These are phyloP conservation scores for Cordyceps tenuipes DNA, from an alignment of 2,329 filamentous ascomycete species.

Conservation along the genomic window DNA sequence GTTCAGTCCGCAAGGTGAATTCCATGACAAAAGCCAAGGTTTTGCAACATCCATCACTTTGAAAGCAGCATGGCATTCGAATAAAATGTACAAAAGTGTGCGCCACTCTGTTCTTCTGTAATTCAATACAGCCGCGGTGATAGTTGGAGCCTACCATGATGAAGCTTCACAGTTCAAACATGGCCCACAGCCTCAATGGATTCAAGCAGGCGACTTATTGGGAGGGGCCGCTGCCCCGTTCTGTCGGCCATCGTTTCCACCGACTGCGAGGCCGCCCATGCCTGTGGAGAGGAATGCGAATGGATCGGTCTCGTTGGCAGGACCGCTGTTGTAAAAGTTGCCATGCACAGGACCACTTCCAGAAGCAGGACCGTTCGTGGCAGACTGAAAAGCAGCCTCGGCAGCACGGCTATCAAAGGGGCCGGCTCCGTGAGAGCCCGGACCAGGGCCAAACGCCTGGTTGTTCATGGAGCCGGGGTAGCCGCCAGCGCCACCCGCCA, in stretches of 20 bases:
- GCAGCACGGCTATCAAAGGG: conserved; percentile 90
- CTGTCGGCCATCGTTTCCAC: conserved; percentile 54
- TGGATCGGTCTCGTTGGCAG: conserved; percentile 61
- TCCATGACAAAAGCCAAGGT: background rate
- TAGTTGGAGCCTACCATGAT: background rate
- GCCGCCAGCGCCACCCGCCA: conserved; percentile 59
- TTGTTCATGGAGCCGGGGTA: conserved; percentile 78
- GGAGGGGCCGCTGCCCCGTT: conserved; percentile 50
- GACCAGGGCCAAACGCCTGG: conserved; percentile 63
- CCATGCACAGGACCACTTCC: conserved; percentile 59
- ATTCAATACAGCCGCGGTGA: background rate
- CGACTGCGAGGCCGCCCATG: conserved; percentile 64
- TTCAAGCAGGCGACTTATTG: conserved; percentile 53
- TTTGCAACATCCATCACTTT: conserved; percentile 31
- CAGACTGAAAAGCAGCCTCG: conserved; percentile 88
- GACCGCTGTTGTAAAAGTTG: conserved; percentile 45
- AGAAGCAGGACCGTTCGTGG: conserved; percentile 70
- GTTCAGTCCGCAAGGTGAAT: conserved; percentile 31
- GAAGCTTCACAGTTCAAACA: background rate
- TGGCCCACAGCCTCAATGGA: background rate
- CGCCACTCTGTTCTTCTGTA: background rate
- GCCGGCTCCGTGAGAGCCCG: conserved; percentile 71
- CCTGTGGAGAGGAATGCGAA: conserved; percentile 72
- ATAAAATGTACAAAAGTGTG: conserved; percentile 6
- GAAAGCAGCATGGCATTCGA: conserved; percentile 20